phyloP scores from a whole-genome alignment of 108 stramenopile species.

The Epithemia pelagica region DNA sequence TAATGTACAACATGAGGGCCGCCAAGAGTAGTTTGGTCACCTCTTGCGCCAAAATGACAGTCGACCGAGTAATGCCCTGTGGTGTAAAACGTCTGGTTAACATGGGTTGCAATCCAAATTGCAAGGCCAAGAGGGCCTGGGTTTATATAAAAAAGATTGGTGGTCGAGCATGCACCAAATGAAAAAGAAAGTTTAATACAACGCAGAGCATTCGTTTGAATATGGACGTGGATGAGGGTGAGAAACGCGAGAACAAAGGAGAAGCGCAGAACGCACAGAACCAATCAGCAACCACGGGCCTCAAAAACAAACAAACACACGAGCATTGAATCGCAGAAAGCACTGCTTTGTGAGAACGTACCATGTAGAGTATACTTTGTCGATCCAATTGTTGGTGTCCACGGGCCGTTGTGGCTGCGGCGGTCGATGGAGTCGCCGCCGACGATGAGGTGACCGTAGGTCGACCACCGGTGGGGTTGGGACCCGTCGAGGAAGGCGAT shows the following conservation, averaged over 20 bases:
- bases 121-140: conserved; percentile 55
- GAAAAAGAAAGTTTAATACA: not conserved
- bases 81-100: conserved; percentile 67
- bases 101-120: conserved; percentile 89
- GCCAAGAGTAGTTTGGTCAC: conserved; percentile 51
- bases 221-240: no score
- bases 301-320: not conserved
- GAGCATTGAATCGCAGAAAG: not conserved
- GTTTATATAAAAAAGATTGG: not conserved
- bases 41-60: conserved; percentile 77
- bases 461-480: not conserved
- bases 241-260: no score
- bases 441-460: not conserved
- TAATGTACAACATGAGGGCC: conserved; percentile 30
- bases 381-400: not conserved
- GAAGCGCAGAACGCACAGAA: no score
- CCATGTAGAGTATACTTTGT: not conserved
- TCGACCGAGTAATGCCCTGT: conserved; percentile 49
- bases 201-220: no score
- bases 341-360: not conserved
- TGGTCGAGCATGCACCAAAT: not conserved
- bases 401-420: not conserved
- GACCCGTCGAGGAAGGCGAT: no score
- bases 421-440: not conserved
- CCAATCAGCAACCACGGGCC: not conserved